A percentile compares a stretch with the other conserved stretches of the same genome.
phyloP scores from a whole-genome alignment of 148 eudicot species.

The Heliosperma pusillum region DNA sequence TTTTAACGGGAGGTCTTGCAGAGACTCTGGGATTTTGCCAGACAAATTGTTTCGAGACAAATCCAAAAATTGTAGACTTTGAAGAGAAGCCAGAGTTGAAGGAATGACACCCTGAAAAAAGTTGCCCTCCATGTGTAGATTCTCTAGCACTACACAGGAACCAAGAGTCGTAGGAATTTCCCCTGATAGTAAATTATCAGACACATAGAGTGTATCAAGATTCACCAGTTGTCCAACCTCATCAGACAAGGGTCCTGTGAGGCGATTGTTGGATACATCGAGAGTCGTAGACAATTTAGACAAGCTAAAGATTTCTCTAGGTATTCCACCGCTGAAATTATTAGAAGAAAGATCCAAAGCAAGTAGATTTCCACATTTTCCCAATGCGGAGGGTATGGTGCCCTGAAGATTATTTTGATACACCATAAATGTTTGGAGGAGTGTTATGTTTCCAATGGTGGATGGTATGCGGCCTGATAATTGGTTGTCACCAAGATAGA shows the following conservation, averaged over 20 bases:
- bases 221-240: slow-evolving; percentile 30
- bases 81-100: background rate
- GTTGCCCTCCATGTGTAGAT: slow-evolving; percentile 27
- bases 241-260: slow-evolving; percentile 32
- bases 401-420: slow-evolving; percentile 28
- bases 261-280: slow-evolving; percentile 23
- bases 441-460: slow-evolving; percentile 34
- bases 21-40: slow-evolving; percentile 32
- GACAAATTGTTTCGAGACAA: slow-evolving; percentile 37
- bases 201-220: slow-evolving; percentile 18
- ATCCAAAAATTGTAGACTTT: slow-evolving; percentile 28
- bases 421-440: slow-evolving; percentile 11
- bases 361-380: slow-evolving; percentile 26
- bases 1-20: slow-evolving; percentile 8
- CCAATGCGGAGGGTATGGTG: slow-evolving; percentile 33
- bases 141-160: slow-evolving; percentile 21
- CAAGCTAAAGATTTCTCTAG: slow-evolving; percentile 29
- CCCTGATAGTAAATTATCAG: slow-evolving; percentile 31
- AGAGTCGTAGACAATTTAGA: background rate
- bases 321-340: slow-evolving; percentile 33
- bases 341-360: slow-evolving; percentile 27
- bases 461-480: slow-evolving; percentile 36
- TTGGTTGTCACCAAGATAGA: slow-evolving; percentile 6
- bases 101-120: slow-evolving; percentile 29
- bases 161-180: slow-evolving; percentile 33